Conservation (phyloP, 345 rosid species). For the Eutrema japonicum region DNA sequence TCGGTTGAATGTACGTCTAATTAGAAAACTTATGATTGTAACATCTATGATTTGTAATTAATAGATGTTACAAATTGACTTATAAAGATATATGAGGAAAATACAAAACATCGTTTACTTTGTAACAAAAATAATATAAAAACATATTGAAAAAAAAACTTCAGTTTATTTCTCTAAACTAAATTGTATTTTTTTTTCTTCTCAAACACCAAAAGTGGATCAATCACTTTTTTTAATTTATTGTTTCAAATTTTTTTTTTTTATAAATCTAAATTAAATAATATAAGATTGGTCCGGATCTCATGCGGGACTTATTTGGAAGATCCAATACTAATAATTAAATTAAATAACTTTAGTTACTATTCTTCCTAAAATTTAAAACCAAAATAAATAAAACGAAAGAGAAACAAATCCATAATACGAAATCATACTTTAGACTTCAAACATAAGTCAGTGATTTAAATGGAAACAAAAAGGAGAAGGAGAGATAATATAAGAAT, state of each 20-base stretch:
- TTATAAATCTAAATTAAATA: not conserved
- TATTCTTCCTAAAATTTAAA: not conserved
- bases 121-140: not conserved
- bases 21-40: not conserved
- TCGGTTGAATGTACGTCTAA: not conserved
- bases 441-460: conserved; percentile 13
- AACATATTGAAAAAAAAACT: not conserved
- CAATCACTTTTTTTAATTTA: not conserved
- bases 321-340: too few species aligned
- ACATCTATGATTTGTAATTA: not conserved
- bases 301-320: too few species aligned
- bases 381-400: not conserved
- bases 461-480: conserved; percentile 7
- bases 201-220: not conserved
- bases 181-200: not conserved
- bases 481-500: not conserved
- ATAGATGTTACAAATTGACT: not conserved
- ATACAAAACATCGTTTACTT: not conserved
- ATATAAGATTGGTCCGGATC: not conserved
- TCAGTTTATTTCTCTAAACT: not conserved
- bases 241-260: not conserved
- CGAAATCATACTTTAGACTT: conserved; percentile 26
- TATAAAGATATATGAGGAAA: not conserved
- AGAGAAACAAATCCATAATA: conserved; percentile 7
- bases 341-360: not conserved